These are phyloP conservation scores for Myxozyma geophila DNA, from an alignment of 805 yeast species.

Conservation along the genomic window DNA sequence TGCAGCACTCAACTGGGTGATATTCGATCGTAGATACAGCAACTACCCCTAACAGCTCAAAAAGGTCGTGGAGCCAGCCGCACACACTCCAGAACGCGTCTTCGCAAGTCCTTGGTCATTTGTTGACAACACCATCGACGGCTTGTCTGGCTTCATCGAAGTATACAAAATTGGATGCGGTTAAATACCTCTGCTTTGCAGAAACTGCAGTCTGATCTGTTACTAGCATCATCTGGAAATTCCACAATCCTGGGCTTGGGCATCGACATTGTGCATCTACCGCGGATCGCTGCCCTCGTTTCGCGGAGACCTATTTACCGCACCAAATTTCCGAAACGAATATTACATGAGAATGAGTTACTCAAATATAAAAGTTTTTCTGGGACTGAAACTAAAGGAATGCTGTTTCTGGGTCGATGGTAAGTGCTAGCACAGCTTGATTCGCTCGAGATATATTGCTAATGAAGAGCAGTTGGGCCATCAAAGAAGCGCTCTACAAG, in stretches of 20 bases:
- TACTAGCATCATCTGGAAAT: not conserved
- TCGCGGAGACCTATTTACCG: conserved; percentile 15
- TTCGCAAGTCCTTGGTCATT: too few species aligned
- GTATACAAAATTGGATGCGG: not conserved
- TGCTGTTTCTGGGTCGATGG: conserved; percentile 32
- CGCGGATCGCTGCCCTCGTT: conserved; percentile 22
- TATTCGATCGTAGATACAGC: too few species aligned
- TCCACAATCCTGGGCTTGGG: conserved; percentile 20
- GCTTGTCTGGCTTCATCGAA: too few species aligned
- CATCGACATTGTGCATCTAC: conserved; percentile 25
- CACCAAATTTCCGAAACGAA: conserved; percentile 19
- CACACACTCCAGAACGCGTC: too few species aligned
- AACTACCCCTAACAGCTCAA: too few species aligned
- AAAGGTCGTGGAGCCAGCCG: too few species aligned
- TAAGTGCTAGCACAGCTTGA: not conserved
- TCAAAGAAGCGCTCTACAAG: conserved; percentile 36
- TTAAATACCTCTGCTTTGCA: not conserved
- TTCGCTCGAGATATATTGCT: not conserved
- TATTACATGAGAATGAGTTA: conserved; percentile 18
- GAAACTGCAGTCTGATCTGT: not conserved
- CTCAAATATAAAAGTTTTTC: not conserved
- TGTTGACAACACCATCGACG: too few species aligned
- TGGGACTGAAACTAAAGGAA: not conserved
- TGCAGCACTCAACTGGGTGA: too few species aligned
- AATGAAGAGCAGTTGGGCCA: conserved; percentile 31